Evolutionary conservation across 2,329 filamentous ascomycete species (phyloP), one percentile per base, ranked within the genome.

Genomic region (Neonectria ditissima): DNA sequence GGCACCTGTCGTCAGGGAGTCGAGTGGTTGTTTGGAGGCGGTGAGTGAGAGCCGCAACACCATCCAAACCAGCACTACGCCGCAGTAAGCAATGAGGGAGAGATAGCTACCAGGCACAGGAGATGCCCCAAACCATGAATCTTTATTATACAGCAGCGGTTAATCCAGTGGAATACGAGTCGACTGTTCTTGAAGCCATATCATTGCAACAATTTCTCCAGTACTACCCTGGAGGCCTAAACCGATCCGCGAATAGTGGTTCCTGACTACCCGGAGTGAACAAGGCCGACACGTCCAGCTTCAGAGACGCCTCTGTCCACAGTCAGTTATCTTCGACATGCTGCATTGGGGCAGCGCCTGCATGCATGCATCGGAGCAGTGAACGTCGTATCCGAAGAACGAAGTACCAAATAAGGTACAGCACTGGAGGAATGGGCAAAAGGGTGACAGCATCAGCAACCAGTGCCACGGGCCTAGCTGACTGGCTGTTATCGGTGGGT

Each of bases 381-480:
- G 34, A 26, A 26, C 28, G 56, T 53, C 43, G 56, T 39, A 59
- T 50, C 43, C 39, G 37, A 24, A 44, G 51, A 39, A 51, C 28
- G 24, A 26, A 26, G 24, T 26, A 26, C 4, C 47, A 43, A 45
- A 22, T 9, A 50, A 28, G 22, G 45, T 34, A 34, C 32, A 11
- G 16, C 3, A 34, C 32, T 34, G 18, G 26, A 60, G 44, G 53
- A 39, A 55, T 34, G 47, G 24, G 37, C 43, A 39, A 26, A 13
- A n/a, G 28, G 6, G 45, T 28, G 45, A 37, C 52, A 39, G 52
- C 44, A 59, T 37, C 47, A 52, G 32, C 47, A 30, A 39, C 44
- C 53, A 18, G 34, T 54, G 28, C 58, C 58, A 52, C 52, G 59
- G 59, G 53, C 34, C 43, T 50, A 34, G 55, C 61, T 63, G 56